phyloP scores from a whole-genome alignment of 1,284 basidiomycete genomes.

The Polyporus tsugae region DNA sequence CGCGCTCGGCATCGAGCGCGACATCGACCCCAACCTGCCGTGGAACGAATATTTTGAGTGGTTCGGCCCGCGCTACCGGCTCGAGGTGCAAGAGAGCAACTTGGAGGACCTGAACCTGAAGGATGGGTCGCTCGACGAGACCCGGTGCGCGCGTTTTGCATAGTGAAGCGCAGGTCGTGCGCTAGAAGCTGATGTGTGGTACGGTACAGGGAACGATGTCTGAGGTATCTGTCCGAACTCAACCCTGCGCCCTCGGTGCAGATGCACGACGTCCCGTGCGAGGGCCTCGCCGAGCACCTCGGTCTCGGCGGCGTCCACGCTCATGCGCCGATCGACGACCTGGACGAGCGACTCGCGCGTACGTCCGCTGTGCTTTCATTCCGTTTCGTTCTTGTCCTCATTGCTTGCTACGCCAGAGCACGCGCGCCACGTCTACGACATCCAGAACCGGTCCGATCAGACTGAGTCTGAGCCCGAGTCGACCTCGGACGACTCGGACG shows the following conservation, averaged over 20 bases:
- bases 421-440: constrained; percentile 65
- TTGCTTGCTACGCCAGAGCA: constrained; percentile 55
- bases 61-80: constrained; percentile 95
- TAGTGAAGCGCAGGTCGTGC: background rate
- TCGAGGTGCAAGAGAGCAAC: constrained; percentile 92
- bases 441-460: constrained; percentile 60
- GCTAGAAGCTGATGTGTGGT: background rate
- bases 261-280: constrained; percentile 84
- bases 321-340: constrained; percentile 56
- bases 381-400: background rate
- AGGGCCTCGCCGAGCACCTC: constrained; percentile 70
- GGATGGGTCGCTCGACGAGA: constrained; percentile 83
- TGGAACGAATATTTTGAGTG: constrained; percentile 99
- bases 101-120: constrained; percentile 94
- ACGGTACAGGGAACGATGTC: constrained; percentile 21
- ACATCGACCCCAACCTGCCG: constrained; percentile 85
- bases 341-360: constrained; percentile 79
- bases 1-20: constrained; percentile 83
- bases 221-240: constrained; percentile 83
- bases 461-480: constrained; percentile 51
- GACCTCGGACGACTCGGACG: constrained; percentile 52
- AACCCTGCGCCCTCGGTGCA: constrained; percentile 88
- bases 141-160: constrained; percentile 62
- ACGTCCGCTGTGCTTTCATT: constrained; percentile 40
- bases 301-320: constrained; percentile 58